Evolutionary conservation across 2,329 filamentous ascomycete species (phyloP).

Genomic region (Aureobasidium melanogenum): DNA sequence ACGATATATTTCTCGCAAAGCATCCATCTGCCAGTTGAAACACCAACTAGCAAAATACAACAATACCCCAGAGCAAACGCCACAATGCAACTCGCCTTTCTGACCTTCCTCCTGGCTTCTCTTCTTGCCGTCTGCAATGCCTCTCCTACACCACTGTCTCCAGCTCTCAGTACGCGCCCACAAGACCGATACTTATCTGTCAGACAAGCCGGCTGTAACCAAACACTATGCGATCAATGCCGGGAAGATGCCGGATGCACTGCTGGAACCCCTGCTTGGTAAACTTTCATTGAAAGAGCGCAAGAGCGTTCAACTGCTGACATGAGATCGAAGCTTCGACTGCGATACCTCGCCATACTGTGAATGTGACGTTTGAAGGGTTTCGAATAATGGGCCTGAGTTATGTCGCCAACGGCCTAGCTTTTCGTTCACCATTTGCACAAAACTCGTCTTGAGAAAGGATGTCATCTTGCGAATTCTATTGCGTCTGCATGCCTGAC

Average conservation of each 20-base stretch:
- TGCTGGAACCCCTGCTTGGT: conserved; percentile 1
- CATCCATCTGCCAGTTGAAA: not conserved
- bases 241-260: not conserved
- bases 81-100: not conserved
- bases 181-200: not conserved
- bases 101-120: not conserved
- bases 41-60: no score
- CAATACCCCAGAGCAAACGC: no score
- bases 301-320: not conserved
- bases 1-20: not conserved
- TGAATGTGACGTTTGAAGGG: not conserved
- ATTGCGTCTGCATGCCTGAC: no score
- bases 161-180: not conserved
- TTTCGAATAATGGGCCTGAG: not conserved
- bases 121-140: not conserved
- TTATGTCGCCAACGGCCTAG: no score
- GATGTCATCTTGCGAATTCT: no score
- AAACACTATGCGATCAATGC: not conserved
- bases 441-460: no score
- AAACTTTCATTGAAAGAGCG: no score
- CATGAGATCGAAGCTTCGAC: not conserved
- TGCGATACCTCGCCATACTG: conserved; percentile 2
- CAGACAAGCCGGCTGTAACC: not conserved
- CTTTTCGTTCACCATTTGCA: no score
- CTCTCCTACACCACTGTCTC: not conserved